Evolutionary conservation across 768 basidiomycete genomes (phyloP).

Genomic region (Trametes elegans): DNA sequence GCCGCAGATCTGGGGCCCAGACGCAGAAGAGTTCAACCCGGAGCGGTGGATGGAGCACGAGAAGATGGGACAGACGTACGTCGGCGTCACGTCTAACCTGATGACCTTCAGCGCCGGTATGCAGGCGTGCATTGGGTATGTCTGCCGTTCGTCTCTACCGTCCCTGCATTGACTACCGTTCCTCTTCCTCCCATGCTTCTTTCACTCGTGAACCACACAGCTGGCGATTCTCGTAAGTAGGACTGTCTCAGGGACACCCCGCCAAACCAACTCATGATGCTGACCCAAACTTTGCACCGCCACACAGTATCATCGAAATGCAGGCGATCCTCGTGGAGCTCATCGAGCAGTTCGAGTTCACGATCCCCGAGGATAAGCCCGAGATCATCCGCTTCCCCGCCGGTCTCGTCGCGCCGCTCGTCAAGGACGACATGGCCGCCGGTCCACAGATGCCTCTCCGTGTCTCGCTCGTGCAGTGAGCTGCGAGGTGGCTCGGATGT

Average conservation of each 20-base stretch:
- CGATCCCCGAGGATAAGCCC: conserved; percentile 31
- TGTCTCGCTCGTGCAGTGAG: conserved; percentile 22
- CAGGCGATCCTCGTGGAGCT: conserved; percentile 35
- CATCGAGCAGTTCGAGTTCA: conserved; percentile 35
- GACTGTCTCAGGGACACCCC: not conserved
- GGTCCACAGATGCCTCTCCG: conserved; percentile 36
- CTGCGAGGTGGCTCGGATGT: too few species aligned
- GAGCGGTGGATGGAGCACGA: conserved; percentile 24
- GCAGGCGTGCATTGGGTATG: conserved; percentile 25
- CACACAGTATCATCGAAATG: conserved; percentile 31
- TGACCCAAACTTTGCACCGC: conserved; percentile 28
- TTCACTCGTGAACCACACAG: not conserved
- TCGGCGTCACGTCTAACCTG: conserved; percentile 18
- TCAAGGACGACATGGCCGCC: conserved; percentile 26
- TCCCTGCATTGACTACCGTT: not conserved
- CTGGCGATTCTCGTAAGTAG: conserved; percentile 34
- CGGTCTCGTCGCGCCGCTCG: conserved; percentile 35
- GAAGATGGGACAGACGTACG: conserved; percentile 19
- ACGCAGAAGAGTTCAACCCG: conserved; percentile 32
- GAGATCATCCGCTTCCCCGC: conserved; percentile 32
- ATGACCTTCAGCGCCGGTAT: conserved; percentile 17
- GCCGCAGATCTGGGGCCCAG: conserved; percentile 31
- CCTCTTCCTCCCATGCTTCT: not conserved
- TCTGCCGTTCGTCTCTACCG: too few species aligned
- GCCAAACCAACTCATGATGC: too few species aligned